phyloP scores from a whole-genome alignment of 768 basidiomycete genomes.

The Butyriboletus loyo region DNA sequence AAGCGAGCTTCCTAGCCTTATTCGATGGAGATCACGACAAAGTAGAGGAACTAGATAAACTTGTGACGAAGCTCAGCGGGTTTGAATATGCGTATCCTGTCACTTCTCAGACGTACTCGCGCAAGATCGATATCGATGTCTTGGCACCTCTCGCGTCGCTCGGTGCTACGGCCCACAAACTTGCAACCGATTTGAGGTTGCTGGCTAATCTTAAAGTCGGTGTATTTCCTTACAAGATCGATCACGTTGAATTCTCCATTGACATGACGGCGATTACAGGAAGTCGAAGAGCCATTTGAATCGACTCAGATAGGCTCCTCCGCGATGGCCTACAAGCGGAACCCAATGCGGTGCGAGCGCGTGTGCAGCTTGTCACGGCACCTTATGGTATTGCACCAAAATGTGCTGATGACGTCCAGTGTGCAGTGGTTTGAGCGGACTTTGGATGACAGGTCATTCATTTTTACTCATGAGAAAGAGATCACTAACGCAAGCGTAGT shows the following conservation, averaged over 20 bases:
- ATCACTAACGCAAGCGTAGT: conserved; percentile 38
- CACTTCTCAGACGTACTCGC: conserved; percentile 97
- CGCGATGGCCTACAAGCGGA: conserved; percentile 99
- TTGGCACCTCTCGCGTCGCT: conserved; percentile 85
- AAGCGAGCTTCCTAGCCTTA: conserved; percentile 90
- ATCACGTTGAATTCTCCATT: neutral
- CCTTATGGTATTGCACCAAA: conserved; percentile 93
- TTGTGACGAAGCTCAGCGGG: conserved; percentile 88
- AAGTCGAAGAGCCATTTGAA: conserved; percentile 99
- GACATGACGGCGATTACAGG: conserved; percentile 40
- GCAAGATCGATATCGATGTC: conserved; percentile 95
- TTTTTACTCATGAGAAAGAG: conserved; percentile 4
- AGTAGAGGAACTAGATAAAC: conserved; percentile 84
- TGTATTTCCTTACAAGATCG: neutral
- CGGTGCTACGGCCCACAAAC: conserved; percentile 96
- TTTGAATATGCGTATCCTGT: conserved; percentile 96
- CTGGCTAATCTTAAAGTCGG: conserved; percentile 87
- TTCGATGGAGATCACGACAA: conserved; percentile 96
- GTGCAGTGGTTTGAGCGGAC: conserved; percentile 99
- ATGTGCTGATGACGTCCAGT: conserved; percentile 90
- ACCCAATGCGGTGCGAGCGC: conserved; percentile 98
- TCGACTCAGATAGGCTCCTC: conserved; percentile 97
- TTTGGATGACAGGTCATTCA: conserved; percentile 84
- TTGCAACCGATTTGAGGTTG: conserved; percentile 92
- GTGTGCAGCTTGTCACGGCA: conserved; percentile 96